Percentiles rank a stretch among this genome's conserved stretches.
These are phyloP conservation scores for Mortierella sp. DNA, from an alignment of 371 early-diverging fungal species.

Conservation along the genomic window DNA sequence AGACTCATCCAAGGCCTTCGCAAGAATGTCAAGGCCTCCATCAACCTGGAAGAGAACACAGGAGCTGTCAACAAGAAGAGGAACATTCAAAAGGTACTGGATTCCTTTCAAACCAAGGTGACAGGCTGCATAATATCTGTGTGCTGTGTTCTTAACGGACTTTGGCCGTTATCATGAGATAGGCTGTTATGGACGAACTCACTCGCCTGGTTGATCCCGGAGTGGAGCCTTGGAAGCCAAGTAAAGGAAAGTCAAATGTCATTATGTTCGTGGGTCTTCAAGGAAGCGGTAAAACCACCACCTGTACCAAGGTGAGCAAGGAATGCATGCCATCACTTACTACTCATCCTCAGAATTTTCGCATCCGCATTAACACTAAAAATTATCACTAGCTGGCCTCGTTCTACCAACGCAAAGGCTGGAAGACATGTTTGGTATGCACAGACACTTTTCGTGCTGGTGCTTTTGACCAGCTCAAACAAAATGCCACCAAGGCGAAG, in stretches of 20 bases:
- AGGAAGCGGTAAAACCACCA: slow-evolving; percentile 99
- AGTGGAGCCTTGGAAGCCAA: slow-evolving; percentile 89
- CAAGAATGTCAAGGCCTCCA: slow-evolving; percentile 85
- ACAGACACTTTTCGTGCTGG: slow-evolving; percentile 99
- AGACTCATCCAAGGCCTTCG: slow-evolving; percentile 88
- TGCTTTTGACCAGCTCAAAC: slow-evolving; percentile 99
- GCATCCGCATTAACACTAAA: too few relatives aligned
- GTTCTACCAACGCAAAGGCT: slow-evolving; percentile 97
- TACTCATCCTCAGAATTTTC: neutral
- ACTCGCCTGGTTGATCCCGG: slow-evolving; percentile 94
- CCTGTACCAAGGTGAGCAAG: slow-evolving; percentile 94
- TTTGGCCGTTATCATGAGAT: too few relatives aligned
- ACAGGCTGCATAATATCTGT: too few relatives aligned
- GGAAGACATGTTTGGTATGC: slow-evolving; percentile 97
- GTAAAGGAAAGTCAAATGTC: slow-evolving; percentile 87
- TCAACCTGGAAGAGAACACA: slow-evolving; percentile 87
- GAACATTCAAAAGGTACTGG: slow-evolving; percentile 86
- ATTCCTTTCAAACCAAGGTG: too few relatives aligned
- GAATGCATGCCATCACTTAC: too few relatives aligned
- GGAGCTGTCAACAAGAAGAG: slow-evolving; percentile 86
- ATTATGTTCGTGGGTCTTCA: slow-evolving; percentile 99
- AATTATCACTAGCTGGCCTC: slow-evolving; percentile 79
- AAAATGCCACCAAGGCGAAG: slow-evolving; percentile 98
- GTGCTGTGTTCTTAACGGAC: too few relatives aligned
- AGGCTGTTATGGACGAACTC: slow-evolving; percentile 97